Conservation (phyloP, 2,329 filamentous ascomycete species). For the Cytospora mali region DNA sequence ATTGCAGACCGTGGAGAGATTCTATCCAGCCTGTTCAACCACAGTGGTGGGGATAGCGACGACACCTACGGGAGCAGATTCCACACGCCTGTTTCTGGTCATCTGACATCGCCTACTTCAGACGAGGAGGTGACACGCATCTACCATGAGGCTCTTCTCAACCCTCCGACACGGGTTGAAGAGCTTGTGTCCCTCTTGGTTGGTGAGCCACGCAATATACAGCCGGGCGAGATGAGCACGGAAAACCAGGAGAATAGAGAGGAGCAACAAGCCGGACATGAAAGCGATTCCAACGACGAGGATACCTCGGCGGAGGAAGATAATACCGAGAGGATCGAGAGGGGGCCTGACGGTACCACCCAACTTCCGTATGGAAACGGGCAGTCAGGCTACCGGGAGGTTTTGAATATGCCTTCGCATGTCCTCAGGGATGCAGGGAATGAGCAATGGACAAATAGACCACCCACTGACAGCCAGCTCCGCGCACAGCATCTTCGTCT, state of each 20-base stretch:
- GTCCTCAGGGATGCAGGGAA: constrained; percentile 31
- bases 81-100: constrained; percentile 31
- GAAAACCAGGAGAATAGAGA: constrained; percentile 14
- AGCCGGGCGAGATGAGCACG: constrained; percentile 18
- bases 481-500: constrained; percentile 41
- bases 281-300: constrained; percentile 19
- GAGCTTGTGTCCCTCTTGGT: constrained; percentile 47
- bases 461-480: constrained; percentile 46
- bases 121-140: constrained; percentile 25
- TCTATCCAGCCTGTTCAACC: constrained; percentile 54
- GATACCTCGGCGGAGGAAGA: constrained; percentile 30
- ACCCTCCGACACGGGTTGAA: constrained; percentile 48
- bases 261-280: constrained; percentile 21
- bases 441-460: constrained; percentile 35
- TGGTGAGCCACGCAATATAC: constrained; percentile 34
- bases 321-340: constrained; percentile 20
- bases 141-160: constrained; percentile 48
- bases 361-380: background rate
- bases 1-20: constrained; percentile 63
- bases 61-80: constrained; percentile 40
- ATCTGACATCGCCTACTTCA: constrained; percentile 21
- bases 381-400: background rate
- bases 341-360: background rate
- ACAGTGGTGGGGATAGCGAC: constrained; percentile 33
- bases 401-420: background rate